Evolutionary conservation across 108 stramenopile genomes (phyloP), one percentile per base, ranked within the genome.

Genomic region (Pseudonitzschia multistriata): DNA sequence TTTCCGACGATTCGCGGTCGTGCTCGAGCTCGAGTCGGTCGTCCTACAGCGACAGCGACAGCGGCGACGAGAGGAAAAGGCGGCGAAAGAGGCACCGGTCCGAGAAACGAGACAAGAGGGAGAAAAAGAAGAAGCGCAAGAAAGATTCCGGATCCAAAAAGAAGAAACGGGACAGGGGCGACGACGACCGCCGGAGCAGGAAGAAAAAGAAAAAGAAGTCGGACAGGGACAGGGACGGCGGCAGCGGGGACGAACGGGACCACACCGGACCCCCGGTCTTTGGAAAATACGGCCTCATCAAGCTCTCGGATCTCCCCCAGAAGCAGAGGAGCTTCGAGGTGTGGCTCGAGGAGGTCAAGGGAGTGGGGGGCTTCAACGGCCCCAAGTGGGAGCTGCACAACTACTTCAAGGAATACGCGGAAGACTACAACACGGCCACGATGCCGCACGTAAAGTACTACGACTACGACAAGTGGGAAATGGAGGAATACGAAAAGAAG

Each of bases 401-500:
- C 52, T 93, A 95, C 78, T 96, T 91, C 77, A 84, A 85, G 52
- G 91, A 90, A 49, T 98, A 89, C 79, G 79, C 77, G 19, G 97
- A 97, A 79, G 97, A 98, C 73, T 98, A 82, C 90, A 98, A 98
- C 75, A 98, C 97, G 3, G 93, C 91, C 25, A 97, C 97, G 10
- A 55, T 97, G 30, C 96, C 96, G 0, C 95, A 97, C 64, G 81
- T 81, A 1, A 97, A 97, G 61, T 98, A 93, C 81, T 96, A 96
- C 76, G 81, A 98, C 72, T 96, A 95, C 65, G 96, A 96, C 54
- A 85, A 91, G 73, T 98, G 96, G 96, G 97, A 98, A 81, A 92
- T 92, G 90, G 89, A 89, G 22, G 93, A 98, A 68, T 96, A 96
- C 65, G 64, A 83, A 60, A 83, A 89, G 70, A 81, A 85, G 63